Percentiles rank a stretch among this genome's conserved stretches.
These are phyloP conservation scores for Auriculariales sp. DNA, from an alignment of 768 basidiomycete genomes.

Conservation along the genomic window DNA sequence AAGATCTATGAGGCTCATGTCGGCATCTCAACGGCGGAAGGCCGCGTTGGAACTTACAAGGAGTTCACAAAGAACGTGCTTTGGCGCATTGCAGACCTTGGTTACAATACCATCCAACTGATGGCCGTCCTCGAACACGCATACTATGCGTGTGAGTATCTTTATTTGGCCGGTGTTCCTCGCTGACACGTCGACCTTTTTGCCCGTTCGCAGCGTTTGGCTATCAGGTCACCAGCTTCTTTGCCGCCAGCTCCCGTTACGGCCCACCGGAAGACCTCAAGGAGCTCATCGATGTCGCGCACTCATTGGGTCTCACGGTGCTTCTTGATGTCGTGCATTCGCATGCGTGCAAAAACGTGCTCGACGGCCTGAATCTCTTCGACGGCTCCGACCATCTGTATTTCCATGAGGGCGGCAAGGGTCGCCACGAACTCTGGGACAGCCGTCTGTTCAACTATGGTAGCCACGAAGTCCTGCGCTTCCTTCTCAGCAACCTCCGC, in stretches of 20 bases:
- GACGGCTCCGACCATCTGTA: constrained; percentile 97
- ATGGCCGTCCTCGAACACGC: constrained; percentile 99
- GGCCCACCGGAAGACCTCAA: constrained; percentile 92
- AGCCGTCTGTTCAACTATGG: constrained; percentile 96
- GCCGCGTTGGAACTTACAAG: constrained; percentile 84
- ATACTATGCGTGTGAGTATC: constrained; percentile 79
- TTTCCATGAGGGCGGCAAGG: constrained; percentile 88
- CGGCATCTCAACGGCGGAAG: constrained; percentile 84
- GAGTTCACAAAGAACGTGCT: constrained; percentile 82
- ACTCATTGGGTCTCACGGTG: constrained; percentile 82
- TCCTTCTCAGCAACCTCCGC: constrained; percentile 86
- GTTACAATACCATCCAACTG: constrained; percentile 94
- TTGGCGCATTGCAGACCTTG: constrained; percentile 77
- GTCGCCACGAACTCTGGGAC: constrained; percentile 94
- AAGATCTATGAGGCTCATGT: constrained; percentile 97
- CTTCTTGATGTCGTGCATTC: constrained; percentile 96
- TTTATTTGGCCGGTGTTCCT: constrained; percentile 1
- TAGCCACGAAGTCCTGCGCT: constrained; percentile 84
- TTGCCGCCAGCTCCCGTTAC: constrained; percentile 91
- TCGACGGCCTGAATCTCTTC: constrained; percentile 90
- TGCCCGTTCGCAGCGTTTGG: constrained; percentile 66
- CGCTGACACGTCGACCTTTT: constrained; percentile 5
- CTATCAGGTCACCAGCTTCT: constrained; percentile 96
- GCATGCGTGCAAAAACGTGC: constrained; percentile 94
- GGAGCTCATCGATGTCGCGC: constrained; percentile 89